Base-by-base conservation (phyloP, 352 stramenopile species). In the Globisporangium acanthophoron region DNA sequence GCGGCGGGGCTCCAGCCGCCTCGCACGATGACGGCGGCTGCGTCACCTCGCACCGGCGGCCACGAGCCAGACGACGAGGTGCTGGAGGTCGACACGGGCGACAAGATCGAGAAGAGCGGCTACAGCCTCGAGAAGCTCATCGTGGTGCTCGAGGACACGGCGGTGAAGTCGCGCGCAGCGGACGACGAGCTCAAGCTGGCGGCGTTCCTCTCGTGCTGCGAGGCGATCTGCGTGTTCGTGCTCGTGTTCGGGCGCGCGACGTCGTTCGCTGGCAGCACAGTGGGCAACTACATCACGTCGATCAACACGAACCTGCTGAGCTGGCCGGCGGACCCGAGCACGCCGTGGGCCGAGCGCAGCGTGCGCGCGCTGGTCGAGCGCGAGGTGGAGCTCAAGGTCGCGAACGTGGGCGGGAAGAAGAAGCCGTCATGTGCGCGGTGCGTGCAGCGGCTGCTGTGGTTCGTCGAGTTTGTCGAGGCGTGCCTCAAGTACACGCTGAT, bases 381-480 rank as follows among this genome's bases (percentile, higher is more conserved):
- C 35, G 84, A 94, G 69, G 81, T 92, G 31, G 70, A 73, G 11
- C 66, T 85, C 13, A 58, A 81, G 27, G 56, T 85, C 18, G 84
- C 84, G 6, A 71, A 71, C 21, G 58, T 85, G 6, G 84, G 84
- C 20, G 84, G 84, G 24, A 94, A 94, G 66, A 93, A 94, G 73
- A 89, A 90, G 40, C 81, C 84, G 43, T 92, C 81, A 29, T 88
- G 74, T 60, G 79, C 67, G 41, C 83, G 84, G 29, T 88, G 84
- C 56, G 58, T 91, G 31, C 61, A 92, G 47, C 84, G 84, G 0
- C 53, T 94, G 43, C 61, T 90, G 33, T 94, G 84, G 84, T 94
- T 94, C 51, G 54, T 94, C 31, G 79, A 94, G 65, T 94, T 94
- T 41, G 84, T 94, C 41, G 81, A 90, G 48, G 78, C 81, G 18